A percentile compares a stretch with the other conserved stretches of the same genome.
Conservation (phyloP, 306 rosid species). For the Cicer arietinum region DNA sequence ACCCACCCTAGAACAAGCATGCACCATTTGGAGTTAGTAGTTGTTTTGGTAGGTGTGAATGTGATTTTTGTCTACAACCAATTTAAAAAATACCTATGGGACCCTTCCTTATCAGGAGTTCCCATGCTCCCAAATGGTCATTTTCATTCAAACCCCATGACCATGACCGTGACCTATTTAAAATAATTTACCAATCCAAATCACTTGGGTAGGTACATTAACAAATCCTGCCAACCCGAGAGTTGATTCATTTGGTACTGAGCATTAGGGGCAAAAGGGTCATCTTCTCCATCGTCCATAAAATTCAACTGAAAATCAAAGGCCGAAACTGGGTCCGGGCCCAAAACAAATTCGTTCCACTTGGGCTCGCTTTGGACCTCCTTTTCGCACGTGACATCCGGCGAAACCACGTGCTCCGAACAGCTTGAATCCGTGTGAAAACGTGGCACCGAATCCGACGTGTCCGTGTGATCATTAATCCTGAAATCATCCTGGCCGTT, state of each 20-base stretch:
- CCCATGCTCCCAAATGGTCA: background rate
- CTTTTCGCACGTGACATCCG: slow-evolving; percentile 73
- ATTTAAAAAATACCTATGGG: slow-evolving; percentile 31
- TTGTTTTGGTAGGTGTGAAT: slow-evolving; percentile 14
- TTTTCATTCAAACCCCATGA: slow-evolving; percentile 19
- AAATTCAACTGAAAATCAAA: slow-evolving; percentile 58
- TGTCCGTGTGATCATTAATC: slow-evolving; percentile 43
- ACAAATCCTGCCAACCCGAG: slow-evolving; percentile 64
- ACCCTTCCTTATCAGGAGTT: background rate
- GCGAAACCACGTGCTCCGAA: slow-evolving; percentile 80
- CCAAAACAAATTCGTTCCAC: slow-evolving; percentile 55
- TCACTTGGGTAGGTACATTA: slow-evolving; percentile 50
- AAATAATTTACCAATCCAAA: slow-evolving; percentile 39
- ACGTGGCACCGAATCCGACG: slow-evolving; percentile 70
- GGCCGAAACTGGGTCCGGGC: slow-evolving; percentile 42
- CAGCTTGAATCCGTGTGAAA: slow-evolving; percentile 70
- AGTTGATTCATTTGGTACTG: slow-evolving; percentile 61
- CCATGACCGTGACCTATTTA: background rate
- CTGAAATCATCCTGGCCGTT: slow-evolving; percentile 30
- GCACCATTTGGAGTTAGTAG: slow-evolving; percentile 4
- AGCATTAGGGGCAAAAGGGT: slow-evolving; percentile 62
- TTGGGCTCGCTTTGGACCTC: slow-evolving; percentile 81
- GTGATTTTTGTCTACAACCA: slow-evolving; percentile 34
- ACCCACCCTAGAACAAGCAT: slow-evolving; percentile 12
- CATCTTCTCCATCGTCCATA: slow-evolving; percentile 51